Base-by-base conservation (phyloP, 2,329 filamentous ascomycete species). In the Colletotrichum viniferum region DNA sequence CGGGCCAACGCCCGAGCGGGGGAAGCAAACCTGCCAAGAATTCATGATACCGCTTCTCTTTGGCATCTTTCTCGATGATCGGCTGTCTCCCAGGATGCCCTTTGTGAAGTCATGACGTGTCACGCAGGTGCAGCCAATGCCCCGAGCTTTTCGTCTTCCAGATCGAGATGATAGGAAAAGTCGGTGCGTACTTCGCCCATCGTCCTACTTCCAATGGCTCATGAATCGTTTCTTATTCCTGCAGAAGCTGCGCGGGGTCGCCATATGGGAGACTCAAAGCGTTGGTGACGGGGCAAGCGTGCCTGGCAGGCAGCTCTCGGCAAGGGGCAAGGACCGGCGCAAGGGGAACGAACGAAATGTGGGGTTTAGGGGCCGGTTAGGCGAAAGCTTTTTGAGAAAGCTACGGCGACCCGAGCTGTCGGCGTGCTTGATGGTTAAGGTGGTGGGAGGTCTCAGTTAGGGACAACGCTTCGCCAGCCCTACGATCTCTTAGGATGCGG, bases 21-120 rank as follows among this genome's bases (percentile, higher is more conserved):
- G 38, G n/a, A 8, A n/a, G 1, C 3, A 21, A 48, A 9, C 16
- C n/a, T 12, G 43, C 43, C 10, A 21, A 52, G 43, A 52, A 21
- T 52, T 5, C 34, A 14, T 56, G 26, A 14, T 62, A 24, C 9
- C 4, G 26, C 58, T 18, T 32, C 21, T 4, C 13, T 34, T 21
- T 34, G 24, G 12, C n/a, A 36, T 36, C 14, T 56, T 55, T 30
- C 32, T 72, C 63, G 74, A 75, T 77, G 56, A 69, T 68, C 32
- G 38, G 61, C 38, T 34, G 14, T 14, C 24, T 38, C 2, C 30
- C 38, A 18, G 38, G 65, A 73, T 76, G 48, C 13, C 18, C n/a
- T 61, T 34, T 28, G 24, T 24, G 34, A 58, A 72, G 75, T 77
- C 75, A 77, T 77, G 75, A 77, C 75, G 75, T 74, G 52, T 56